Evolutionary conservation across 352 stramenopile genomes (phyloP).

Genomic region (Globisporangium cystogenes): DNA sequence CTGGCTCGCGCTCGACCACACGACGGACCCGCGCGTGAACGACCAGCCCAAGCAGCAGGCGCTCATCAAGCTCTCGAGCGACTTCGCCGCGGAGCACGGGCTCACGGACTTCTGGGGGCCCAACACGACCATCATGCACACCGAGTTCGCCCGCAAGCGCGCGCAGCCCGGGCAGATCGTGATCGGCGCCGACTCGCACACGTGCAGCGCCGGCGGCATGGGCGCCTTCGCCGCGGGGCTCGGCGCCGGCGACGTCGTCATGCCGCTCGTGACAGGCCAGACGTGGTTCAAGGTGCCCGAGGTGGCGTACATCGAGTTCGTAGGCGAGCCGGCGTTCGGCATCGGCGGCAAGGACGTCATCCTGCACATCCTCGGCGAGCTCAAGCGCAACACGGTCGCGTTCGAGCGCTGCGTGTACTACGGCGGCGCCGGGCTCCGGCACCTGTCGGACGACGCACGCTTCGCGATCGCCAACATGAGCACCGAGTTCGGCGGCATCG

Average conservation of each 20-base stretch:
- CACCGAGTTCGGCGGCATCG: constrained; percentile 81
- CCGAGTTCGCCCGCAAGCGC: constrained; percentile 83
- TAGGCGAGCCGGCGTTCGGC: constrained; percentile 53
- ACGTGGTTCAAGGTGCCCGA: constrained; percentile 87
- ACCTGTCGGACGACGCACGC: constrained; percentile 72
- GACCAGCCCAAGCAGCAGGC: constrained; percentile 77
- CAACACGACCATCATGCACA: constrained; percentile 86
- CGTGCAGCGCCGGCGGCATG: constrained; percentile 67
- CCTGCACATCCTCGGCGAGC: constrained; percentile 75
- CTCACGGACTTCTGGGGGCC: constrained; percentile 81
- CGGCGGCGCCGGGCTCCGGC: constrained; percentile 62
- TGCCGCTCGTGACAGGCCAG: constrained; percentile 81
- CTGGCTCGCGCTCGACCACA: constrained; percentile 85
- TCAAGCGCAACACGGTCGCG: constrained; percentile 86
- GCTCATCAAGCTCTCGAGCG: constrained; percentile 82
- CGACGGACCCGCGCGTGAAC: constrained; percentile 80
- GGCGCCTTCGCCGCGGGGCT: constrained; percentile 77
- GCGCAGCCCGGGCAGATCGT: constrained; percentile 82
- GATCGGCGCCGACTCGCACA: constrained; percentile 77
- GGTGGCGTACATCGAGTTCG: constrained; percentile 83
- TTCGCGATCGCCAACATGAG: constrained; percentile 87
- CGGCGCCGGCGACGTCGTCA: constrained; percentile 74
- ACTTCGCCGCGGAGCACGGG: constrained; percentile 76
- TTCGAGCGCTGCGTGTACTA: constrained; percentile 76
- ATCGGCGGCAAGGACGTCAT: constrained; percentile 87